Base-by-base conservation (phyloP, 352 stramenopile species). In the Globisporangium nagaii region DNA sequence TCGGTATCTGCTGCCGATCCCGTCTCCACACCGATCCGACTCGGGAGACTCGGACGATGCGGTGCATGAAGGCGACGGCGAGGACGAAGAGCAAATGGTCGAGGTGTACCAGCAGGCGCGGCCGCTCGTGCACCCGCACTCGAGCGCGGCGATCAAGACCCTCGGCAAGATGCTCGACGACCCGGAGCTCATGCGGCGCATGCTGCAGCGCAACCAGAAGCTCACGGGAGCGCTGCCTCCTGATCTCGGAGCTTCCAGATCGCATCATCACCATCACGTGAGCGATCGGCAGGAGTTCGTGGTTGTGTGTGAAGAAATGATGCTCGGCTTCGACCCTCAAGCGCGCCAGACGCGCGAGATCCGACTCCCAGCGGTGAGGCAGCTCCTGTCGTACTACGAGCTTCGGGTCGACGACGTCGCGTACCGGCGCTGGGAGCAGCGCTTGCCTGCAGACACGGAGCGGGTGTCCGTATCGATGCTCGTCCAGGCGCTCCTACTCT, bases 361-460 rank as follows among this genome's bases (percentile, higher is more conserved):
- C 6, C 67, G 63, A 17, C 34, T 79, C 9, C 17, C 47, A 6
- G 56, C 70, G 15, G 28, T 87, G 22, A 75, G 70, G 31, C 61
- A 72, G 19, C 54, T 86, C 37, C 47, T 86, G 13, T 39, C 39
- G 1, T 74, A 79, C 48, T 78, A 78, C 32, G 62, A 47, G 0
- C 55, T 88, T 5, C 39, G 69, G 2, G 63, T 89, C 1, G 58
- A 71, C 30, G 60, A 72, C 10, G 55, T 66, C 15, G 50, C 55
- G 10, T 88, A 75, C 61, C 70, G 74, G 24, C 73, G 65, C 48
- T 87, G 75, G 74, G 74, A 91, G 42, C 81, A 91, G 35, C 65
- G 60, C 1, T 25, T 89, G 3, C 48, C 72, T 0, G 40, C 49
- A 9, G 49, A 56, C 6, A 70, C 51, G 12, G 43, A 65, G 8